phyloP scores from a whole-genome alignment of 257 asterid species.

The Apocynum venetum region DNA sequence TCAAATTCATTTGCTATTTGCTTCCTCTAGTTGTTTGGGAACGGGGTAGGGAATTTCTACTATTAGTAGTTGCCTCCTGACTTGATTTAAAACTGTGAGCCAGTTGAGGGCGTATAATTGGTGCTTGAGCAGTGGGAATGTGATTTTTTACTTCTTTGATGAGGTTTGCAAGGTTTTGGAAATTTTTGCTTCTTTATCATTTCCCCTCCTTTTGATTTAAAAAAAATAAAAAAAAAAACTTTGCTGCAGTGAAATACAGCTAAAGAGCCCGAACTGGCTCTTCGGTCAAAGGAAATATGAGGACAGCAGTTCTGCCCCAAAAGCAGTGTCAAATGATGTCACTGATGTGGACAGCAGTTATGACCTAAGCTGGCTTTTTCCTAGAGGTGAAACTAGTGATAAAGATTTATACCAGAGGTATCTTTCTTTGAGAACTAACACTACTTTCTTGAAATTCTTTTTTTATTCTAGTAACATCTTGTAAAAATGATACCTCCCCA shows the following conservation, averaged over 20 bases:
- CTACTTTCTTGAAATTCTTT: not conserved
- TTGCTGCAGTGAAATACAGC: conserved; percentile 81
- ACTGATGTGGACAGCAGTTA: conserved; percentile 47
- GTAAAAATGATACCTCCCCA: not conserved
- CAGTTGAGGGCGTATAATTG: not conserved
- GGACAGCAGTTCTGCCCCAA: conserved; percentile 48
- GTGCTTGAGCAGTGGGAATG: not conserved
- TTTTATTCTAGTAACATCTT: not conserved
- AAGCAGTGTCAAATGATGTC: conserved; percentile 41
- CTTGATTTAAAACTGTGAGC: not conserved
- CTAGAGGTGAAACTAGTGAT: conserved; percentile 57
- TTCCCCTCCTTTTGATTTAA: too few species aligned
- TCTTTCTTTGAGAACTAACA: conserved; percentile 13
- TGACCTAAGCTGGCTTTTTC: conserved; percentile 70
- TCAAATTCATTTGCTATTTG: not conserved
- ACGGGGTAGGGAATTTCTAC: not conserved
- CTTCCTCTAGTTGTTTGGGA: not conserved
- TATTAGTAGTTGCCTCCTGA: not conserved
- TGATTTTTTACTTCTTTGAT: not conserved
- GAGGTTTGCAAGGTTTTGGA: not conserved
- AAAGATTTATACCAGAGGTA: conserved; percentile 84
- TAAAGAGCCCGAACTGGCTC: conserved; percentile 96
- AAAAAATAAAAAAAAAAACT: too few species aligned
- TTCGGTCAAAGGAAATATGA: conserved; percentile 92
- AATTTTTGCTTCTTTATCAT: not conserved